Conservation (phyloP, 2,329 filamentous ascomycete genomes). For the Phoma herbarum region DNA sequence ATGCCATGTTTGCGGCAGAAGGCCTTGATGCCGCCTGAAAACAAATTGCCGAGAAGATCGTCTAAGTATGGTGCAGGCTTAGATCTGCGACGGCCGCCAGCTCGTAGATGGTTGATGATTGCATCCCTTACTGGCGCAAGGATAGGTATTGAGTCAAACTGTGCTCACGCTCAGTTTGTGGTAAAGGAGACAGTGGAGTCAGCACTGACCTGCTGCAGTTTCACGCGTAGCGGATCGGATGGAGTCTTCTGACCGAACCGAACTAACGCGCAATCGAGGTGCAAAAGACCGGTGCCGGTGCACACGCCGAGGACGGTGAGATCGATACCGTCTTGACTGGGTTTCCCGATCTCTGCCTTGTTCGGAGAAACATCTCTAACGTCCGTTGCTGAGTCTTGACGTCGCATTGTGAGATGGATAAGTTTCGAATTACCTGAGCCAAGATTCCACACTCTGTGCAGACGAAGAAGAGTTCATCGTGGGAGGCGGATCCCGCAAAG, state of each 20-base stretch:
- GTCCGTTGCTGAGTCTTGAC: conserved; percentile 27
- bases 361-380: conserved; percentile 4
- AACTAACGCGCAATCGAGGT: conserved; percentile 67
- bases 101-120: conserved; percentile 65
- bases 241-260: conserved; percentile 64
- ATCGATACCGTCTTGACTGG: conserved; percentile 49
- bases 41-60: conserved; percentile 65
- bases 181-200: not conserved
- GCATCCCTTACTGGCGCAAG: conserved; percentile 63
- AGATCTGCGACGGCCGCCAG: conserved; percentile 61
- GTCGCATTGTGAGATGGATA: conserved; percentile 17
- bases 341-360: not conserved
- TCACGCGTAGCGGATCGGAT: conserved; percentile 63
- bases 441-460: conserved; percentile 8
- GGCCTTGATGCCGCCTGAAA: conserved; percentile 61
- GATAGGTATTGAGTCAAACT: conserved; percentile 66
- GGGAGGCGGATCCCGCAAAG: not conserved
- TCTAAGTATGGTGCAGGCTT: conserved; percentile 66
- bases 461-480: conserved; percentile 3
- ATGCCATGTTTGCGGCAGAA: conserved; percentile 60
- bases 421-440: conserved; percentile 18
- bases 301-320: conserved; percentile 65
- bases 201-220: conserved; percentile 54
- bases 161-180: conserved; percentile 6
- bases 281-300: conserved; percentile 63